Evolutionary conservation across 169 alveolate genomes (phyloP).

Genomic region (Pseudocohnilembus persalinus): DNA sequence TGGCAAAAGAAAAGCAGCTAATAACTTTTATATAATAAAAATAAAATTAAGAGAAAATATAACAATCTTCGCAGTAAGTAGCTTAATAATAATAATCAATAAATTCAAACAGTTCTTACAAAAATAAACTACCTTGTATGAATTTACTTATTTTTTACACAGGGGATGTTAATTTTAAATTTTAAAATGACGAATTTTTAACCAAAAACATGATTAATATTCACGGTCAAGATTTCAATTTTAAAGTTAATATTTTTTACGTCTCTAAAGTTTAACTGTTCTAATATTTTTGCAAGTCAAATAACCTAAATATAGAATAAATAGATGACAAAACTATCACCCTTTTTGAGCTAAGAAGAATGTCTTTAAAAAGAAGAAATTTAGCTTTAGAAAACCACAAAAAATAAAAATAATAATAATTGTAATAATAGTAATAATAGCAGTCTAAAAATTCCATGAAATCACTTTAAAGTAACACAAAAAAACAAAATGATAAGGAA

Average conservation of each 20-base stretch:
- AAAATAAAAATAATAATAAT: too few relatives aligned
- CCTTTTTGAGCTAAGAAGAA: background rate
- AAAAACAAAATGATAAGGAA: background rate
- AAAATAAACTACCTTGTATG: too few relatives aligned
- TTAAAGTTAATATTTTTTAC: too few relatives aligned
- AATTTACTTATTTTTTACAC: background rate
- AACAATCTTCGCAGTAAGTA: too few relatives aligned
- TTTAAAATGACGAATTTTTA: background rate
- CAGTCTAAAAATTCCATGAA: background rate
- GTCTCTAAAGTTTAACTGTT: background rate
- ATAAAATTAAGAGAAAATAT: too few relatives aligned
- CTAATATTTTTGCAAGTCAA: background rate
- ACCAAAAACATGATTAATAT: background rate
- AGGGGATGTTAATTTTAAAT: background rate
- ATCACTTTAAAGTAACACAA: background rate
- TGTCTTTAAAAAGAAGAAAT: background rate
- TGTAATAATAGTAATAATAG: background rate
- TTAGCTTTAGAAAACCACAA: background rate
- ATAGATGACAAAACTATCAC: background rate
- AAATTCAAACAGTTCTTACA: background rate
- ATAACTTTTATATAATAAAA: too few relatives aligned
- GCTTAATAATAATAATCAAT: background rate
- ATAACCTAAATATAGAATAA: background rate
- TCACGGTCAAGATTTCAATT: background rate
- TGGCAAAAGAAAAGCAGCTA: too few relatives aligned